phyloP scores from a whole-genome alignment of 306 rosid genomes.

The Ochetophila trinervis region DNA sequence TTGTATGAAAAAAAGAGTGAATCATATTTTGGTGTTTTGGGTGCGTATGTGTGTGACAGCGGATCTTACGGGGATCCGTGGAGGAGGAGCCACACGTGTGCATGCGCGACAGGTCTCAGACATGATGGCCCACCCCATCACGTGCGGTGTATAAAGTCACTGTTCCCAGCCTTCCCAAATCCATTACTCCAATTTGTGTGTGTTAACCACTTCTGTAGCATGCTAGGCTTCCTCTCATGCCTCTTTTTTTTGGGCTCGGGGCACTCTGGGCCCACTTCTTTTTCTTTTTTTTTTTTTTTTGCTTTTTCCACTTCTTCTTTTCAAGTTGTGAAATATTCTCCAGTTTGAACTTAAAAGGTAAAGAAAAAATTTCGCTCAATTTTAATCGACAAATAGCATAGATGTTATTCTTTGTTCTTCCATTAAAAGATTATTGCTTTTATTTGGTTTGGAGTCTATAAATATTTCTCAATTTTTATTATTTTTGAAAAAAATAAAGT shows the following conservation, averaged over 20 bases:
- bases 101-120: conserved; percentile 51
- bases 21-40: neutral
- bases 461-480: too few relatives aligned
- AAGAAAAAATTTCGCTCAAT: too few relatives aligned
- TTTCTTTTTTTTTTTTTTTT: neutral
- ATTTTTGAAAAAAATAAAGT: too few relatives aligned
- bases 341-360: too few relatives aligned
- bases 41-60: conserved; percentile 25
- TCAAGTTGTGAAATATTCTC: too few relatives aligned
- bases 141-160: conserved; percentile 53
- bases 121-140: conserved; percentile 51
- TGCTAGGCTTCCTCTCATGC: conserved; percentile 13
- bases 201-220: conserved; percentile 13
- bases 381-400: too few relatives aligned
- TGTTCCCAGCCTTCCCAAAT: conserved; percentile 21
- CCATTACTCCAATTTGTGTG: neutral
- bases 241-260: conserved; percentile 16
- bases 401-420: too few relatives aligned
- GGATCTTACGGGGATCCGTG: conserved; percentile 46
- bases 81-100: conserved; percentile 65
- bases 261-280: conserved; percentile 1
- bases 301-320: too few relatives aligned
- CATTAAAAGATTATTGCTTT: too few relatives aligned
- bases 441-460: too few relatives aligned
- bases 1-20: conserved; percentile 14